These are phyloP conservation scores for Paraurostyla sp. DNA, from an alignment of 73 alveolate genomes.

Conservation along the genomic window DNA sequence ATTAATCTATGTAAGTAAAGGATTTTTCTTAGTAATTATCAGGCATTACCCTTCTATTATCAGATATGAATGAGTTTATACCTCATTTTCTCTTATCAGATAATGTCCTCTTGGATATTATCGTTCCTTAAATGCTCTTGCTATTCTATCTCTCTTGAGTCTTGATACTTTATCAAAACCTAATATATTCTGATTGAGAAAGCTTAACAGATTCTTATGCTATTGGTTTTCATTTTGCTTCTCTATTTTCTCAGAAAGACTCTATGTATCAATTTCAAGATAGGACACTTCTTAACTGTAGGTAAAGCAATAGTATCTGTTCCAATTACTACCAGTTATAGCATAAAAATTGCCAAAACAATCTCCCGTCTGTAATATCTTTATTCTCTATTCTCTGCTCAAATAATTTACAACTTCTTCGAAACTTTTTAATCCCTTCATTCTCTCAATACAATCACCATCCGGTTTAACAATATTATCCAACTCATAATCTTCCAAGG, in stretches of 20 bases:
- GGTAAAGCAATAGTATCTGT: not conserved
- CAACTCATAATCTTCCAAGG: not conserved
- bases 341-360: constrained; percentile 15
- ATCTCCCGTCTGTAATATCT: not conserved
- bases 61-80: not conserved
- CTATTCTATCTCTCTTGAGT: constrained; percentile 42
- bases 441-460: not conserved
- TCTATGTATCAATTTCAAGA: not conserved
- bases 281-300: not conserved
- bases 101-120: not conserved
- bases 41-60: constrained; percentile 16
- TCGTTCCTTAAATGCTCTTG: constrained; percentile 35
- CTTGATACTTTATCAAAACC: constrained; percentile 39
- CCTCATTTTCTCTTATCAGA: not conserved
- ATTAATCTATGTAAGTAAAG: not conserved
- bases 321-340: not conserved
- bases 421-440: not conserved
- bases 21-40: constrained; percentile 14
- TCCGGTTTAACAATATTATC: not conserved
- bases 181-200: not conserved
- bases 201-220: not conserved
- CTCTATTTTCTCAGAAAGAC: not conserved
- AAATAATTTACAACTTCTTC: not conserved
- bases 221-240: not conserved
- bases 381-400: not conserved